Base-by-base conservation (phyloP, 2,329 filamentous ascomycete genomes). In the Fusarium guadeloupense region DNA sequence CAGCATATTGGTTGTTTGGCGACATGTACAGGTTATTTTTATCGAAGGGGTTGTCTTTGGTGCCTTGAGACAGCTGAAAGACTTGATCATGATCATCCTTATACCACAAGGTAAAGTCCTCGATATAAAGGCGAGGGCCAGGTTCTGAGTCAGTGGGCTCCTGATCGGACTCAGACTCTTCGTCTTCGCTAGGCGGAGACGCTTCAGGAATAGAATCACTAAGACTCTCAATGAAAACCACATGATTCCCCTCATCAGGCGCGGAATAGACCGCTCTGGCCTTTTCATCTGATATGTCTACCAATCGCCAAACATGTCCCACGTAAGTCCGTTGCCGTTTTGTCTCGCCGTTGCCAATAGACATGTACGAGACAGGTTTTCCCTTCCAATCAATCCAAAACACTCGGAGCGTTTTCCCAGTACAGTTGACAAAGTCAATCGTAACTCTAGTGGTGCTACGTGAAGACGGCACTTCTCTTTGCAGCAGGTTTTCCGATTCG, bases 381-480 rank as follows among this genome's bases (percentile, higher is more conserved):
- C 53, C 61, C 5, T 63, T 23, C 52, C 64, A 67, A 37, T 66
- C 59, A 16, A 73, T 67, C 68, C 71, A 73, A 6, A 56, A 67
- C 17, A 62, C 51, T 6, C 47, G 55, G 17, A 73, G 39, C 9
- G 45, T 40, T 6, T 40, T 50, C 2, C 54, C 52, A 2, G 65
- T 71, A 0, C 59, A 63, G 38, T 73, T 73, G 41, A 69, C 44
- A n/a, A 72, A 67, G 9, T 61, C 64, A 17, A 71, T 42, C 0
- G 55, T 55, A 16, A 64, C 57, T 4, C 21, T 28, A 5, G 53
- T 41, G 10, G 17, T 39, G 31, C 31, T 59, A 26, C 38, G 23
- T 9, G 50, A 58, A 28, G 71, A 72, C 21, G 60, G 50, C 2
- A 56, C 39, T 51, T 72, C 69, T 31, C 66, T 50, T 14, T 43